These are phyloP conservation scores for Crithidia fasciculata DNA, from an alignment of 208 protist species.

Conservation along the genomic window DNA sequence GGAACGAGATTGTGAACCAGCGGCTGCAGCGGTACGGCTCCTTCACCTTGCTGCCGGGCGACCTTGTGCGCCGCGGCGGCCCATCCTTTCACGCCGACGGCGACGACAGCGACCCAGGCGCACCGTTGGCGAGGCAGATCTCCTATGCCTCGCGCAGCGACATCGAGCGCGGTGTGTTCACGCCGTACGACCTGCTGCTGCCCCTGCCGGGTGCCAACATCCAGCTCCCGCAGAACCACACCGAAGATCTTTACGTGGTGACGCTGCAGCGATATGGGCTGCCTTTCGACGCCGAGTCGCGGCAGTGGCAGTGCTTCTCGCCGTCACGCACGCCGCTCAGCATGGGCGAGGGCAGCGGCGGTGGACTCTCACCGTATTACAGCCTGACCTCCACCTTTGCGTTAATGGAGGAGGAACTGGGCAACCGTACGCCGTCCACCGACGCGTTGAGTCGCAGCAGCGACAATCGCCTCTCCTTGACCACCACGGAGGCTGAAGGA, in stretches of 20 bases:
- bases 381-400: constrained; percentile 65
- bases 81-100: background rate
- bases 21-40: constrained; percentile 86
- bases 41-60: constrained; percentile 82
- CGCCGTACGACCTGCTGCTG: constrained; percentile 73
- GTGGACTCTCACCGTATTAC: constrained; percentile 55
- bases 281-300: constrained; percentile 76
- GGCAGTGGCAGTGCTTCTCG: constrained; percentile 82
- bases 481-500: background rate
- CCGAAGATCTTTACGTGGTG: constrained; percentile 82
- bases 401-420: constrained; percentile 79
- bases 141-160: constrained; percentile 42
- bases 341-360: background rate
- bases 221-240: constrained; percentile 86
- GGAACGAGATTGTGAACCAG: constrained; percentile 90
- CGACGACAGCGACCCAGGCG: background rate
- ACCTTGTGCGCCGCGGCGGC: constrained; percentile 65
- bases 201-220: constrained; percentile 79
- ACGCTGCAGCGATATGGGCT: constrained; percentile 83
- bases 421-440: constrained; percentile 41
- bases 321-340: constrained; percentile 16
- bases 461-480: background rate
- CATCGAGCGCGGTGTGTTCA: constrained; percentile 67
- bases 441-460: constrained; percentile 21
- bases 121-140: background rate